A percentile compares a stretch with the other conserved stretches of the same genome.
Evolutionary conservation across 1,284 basidiomycete species (phyloP).

Genomic region (Taiwanofungus camphoratus): DNA sequence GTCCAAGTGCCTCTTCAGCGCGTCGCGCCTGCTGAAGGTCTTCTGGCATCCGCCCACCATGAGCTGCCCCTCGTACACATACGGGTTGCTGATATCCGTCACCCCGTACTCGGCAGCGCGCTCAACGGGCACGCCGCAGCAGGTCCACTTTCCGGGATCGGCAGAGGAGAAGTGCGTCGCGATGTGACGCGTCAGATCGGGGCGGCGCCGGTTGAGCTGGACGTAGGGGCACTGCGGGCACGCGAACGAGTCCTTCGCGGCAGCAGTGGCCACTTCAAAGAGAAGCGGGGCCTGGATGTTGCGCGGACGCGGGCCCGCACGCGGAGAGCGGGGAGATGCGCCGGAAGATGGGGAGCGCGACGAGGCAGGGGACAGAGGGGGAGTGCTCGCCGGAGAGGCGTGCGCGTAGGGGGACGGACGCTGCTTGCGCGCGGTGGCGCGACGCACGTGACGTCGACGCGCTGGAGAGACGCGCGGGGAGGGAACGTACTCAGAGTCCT

Average conservation of each 20-base stretch:
- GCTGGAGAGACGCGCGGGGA: neutral
- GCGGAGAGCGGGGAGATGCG: too few relatives aligned
- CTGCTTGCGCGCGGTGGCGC: slow-evolving; percentile 10
- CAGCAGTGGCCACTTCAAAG: too few relatives aligned
- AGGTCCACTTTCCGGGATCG: neutral
- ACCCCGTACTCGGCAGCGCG: neutral
- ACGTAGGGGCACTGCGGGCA: neutral
- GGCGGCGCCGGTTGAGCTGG: neutral
- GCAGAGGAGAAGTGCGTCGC: too few relatives aligned
- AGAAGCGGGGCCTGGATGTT: too few relatives aligned
- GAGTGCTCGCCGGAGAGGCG: slow-evolving; percentile 5
- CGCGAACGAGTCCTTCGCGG: neutral
- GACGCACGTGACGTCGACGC: neutral
- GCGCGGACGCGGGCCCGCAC: too few relatives aligned
- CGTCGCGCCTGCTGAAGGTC: neutral
- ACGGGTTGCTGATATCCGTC: neutral
- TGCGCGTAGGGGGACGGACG: slow-evolving; percentile 3
- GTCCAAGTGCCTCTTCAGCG: neutral
- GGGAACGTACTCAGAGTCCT: slow-evolving; percentile 5
- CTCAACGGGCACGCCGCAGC: neutral
- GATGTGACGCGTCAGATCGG: neutral
- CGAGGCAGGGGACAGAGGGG: slow-evolving; percentile 5
- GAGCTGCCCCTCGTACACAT: neutral
- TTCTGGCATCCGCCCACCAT: neutral
- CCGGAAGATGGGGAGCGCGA: neutral